Conservation (phyloP, 257 asterid genomes). For the Fraxinus pennsylvanica region DNA sequence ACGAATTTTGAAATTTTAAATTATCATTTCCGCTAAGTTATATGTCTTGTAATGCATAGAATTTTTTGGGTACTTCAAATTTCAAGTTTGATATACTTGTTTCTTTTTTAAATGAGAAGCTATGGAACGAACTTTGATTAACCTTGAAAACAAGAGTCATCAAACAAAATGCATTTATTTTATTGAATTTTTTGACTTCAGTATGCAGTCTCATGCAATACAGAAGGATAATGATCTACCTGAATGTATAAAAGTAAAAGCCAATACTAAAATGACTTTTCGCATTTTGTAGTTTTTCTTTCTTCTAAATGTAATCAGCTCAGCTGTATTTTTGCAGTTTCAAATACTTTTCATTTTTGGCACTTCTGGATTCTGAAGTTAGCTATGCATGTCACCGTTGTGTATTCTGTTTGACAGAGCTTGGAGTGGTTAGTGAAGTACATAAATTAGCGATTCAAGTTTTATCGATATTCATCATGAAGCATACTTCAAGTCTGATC, state of each 20-base stretch:
- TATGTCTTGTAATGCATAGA: background rate
- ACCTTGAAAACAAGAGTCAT: no score
- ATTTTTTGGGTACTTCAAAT: background rate
- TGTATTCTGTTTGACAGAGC: constrained; percentile 58
- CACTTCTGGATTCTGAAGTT: background rate
- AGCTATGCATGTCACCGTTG: background rate
- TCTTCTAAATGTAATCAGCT: background rate
- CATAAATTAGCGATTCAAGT: no score
- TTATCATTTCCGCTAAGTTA: no score
- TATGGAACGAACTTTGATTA: no score
- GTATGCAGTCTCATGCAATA: constrained; percentile 68
- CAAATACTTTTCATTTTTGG: background rate
- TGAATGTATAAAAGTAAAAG: constrained; percentile 80
- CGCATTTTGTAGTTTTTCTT: background rate
- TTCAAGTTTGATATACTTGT: no score
- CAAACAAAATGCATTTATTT: background rate
- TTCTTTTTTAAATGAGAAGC: background rate
- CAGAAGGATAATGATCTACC: constrained; percentile 57
- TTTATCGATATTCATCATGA: no score
- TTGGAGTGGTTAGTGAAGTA: constrained; percentile 73
- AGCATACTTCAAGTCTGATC: no score
- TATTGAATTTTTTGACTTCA: constrained; percentile 21
- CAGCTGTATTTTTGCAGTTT: background rate
- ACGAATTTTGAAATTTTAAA: no score
- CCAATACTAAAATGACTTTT: background rate